phyloP scores from a whole-genome alignment of 2,329 filamentous ascomycete genomes.

The Pseudogymnoascus pannorum region DNA sequence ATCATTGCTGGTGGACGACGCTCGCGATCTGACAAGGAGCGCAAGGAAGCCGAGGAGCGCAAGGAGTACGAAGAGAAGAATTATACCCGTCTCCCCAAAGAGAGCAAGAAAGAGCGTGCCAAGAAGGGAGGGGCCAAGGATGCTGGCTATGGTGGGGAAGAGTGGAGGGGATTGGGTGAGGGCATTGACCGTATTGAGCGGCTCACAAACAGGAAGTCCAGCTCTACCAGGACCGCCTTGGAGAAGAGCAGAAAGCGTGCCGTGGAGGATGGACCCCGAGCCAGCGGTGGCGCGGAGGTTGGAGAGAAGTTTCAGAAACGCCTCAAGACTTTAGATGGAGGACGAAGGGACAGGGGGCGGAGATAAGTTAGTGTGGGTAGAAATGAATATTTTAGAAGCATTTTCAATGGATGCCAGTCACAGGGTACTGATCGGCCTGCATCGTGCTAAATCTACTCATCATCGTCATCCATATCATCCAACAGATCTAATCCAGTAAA shows the following conservation, averaged over 20 bases:
- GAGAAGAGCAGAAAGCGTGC: constrained; percentile 84
- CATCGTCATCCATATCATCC: constrained; percentile 36
- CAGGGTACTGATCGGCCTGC: too few relatives aligned
- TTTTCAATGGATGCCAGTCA: neutral
- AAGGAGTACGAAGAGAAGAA: constrained; percentile 87
- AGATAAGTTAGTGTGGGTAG: neutral
- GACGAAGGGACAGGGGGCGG: constrained; percentile 33
- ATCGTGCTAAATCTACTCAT: constrained; percentile 22
- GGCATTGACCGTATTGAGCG: constrained; percentile 80
- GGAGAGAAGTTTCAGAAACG: constrained; percentile 70
- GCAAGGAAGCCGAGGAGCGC: constrained; percentile 70
- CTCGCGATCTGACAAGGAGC: constrained; percentile 69
- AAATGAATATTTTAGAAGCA: neutral
- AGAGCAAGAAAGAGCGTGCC: constrained; percentile 82
- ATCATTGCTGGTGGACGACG: constrained; percentile 73
- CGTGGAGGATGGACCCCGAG: constrained; percentile 64
- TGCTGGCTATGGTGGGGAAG: constrained; percentile 78
- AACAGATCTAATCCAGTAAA: constrained; percentile 33
- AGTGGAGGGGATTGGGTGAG: constrained; percentile 80
- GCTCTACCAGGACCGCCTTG: constrained; percentile 45
- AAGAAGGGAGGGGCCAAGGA: constrained; percentile 44
- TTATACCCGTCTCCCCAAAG: constrained; percentile 76
- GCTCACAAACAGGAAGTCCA: constrained; percentile 64
- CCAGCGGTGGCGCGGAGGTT: constrained; percentile 54
- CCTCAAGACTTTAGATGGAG: constrained; percentile 44